Percentiles rank a stretch among this genome's conserved stretches.
phyloP scores from a whole-genome alignment of 139 green algal species.

The Asterochloris erici region DNA sequence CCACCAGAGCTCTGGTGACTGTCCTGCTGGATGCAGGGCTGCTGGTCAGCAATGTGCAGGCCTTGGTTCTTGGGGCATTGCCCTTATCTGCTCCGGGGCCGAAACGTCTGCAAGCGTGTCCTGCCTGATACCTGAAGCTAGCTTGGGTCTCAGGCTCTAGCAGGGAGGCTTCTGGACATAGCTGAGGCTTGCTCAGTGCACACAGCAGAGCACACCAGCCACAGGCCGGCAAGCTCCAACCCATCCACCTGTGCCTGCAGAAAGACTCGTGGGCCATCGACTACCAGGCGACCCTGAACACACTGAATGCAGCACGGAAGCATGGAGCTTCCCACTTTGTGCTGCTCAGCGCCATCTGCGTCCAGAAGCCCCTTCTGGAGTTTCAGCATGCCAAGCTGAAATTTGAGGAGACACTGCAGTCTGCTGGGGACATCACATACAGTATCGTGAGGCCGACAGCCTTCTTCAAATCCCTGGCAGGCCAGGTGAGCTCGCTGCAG shows the following conservation, averaged over 20 bases:
- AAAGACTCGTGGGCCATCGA: slow-evolving; percentile 97
- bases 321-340: slow-evolving; percentile 85
- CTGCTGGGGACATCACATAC: slow-evolving; percentile 81
- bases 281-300: slow-evolving; percentile 95
- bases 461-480: slow-evolving; percentile 98
- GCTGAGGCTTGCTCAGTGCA: background rate
- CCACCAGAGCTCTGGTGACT: no score
- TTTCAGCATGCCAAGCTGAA: slow-evolving; percentile 98
- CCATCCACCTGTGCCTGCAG: slow-evolving; percentile 17
- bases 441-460: slow-evolving; percentile 96
- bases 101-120: no score
- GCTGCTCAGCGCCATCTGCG: slow-evolving; percentile 97
- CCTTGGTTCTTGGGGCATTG: no score
- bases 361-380: slow-evolving; percentile 97
- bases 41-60: no score
- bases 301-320: slow-evolving; percentile 70
- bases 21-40: no score
- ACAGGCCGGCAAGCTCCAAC: background rate
- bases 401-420: slow-evolving; percentile 86
- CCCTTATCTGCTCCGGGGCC: no score
- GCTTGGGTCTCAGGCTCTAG: background rate
- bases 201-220: background rate
- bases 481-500: slow-evolving; percentile 48
- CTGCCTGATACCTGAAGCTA: background rate
- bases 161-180: background rate